A percentile compares a stretch with the other conserved stretches of the same genome.
Evolutionary conservation across 2,329 filamentous ascomycete species (phyloP).

Genomic region (Fusarium denticulatum): DNA sequence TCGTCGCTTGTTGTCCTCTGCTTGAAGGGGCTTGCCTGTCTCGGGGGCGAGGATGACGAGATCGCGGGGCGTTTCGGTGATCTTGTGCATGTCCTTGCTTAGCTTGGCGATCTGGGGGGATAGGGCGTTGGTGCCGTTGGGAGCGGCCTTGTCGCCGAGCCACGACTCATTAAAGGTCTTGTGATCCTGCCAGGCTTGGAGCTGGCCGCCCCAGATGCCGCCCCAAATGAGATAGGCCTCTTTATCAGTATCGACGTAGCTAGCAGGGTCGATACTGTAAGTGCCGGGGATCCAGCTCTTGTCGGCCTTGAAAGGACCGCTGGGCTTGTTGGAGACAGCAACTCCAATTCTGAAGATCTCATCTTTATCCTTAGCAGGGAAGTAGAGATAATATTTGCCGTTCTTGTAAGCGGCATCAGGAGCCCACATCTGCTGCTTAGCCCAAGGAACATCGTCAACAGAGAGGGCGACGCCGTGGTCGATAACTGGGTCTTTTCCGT

Average conservation of each 20-base stretch:
- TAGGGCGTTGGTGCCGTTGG: slow-evolving; percentile 1
- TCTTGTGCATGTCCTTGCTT: slow-evolving; percentile 15
- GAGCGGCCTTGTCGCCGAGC: not conserved
- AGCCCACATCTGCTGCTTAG: slow-evolving; percentile 14
- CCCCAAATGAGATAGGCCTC: not conserved
- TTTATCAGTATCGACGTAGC: not conserved
- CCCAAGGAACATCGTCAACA: slow-evolving; percentile 10
- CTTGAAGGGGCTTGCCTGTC: slow-evolving; percentile 10
- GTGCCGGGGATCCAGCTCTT: slow-evolving; percentile 21
- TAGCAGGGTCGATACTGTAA: slow-evolving; percentile 14
- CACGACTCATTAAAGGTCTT: slow-evolving; percentile 10
- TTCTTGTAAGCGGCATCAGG: slow-evolving; percentile 20
- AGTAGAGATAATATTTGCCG: slow-evolving; percentile 27
- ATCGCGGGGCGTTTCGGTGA: slow-evolving; percentile 16
- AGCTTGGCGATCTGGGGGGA: slow-evolving; percentile 18
- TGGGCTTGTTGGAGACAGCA: slow-evolving; percentile 3
- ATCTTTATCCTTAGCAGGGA: slow-evolving; percentile 20
- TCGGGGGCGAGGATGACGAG: slow-evolving; percentile 9
- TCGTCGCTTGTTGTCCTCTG: not conserved
- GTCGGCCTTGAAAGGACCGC: slow-evolving; percentile 15
- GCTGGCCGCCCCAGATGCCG: slow-evolving; percentile 13
- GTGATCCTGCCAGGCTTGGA: slow-evolving; percentile 16
- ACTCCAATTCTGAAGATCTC: slow-evolving; percentile 19
- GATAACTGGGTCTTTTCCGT: not conserved
- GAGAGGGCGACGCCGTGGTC: slow-evolving; percentile 10